These are phyloP conservation scores for Entomortierella chlamydospora DNA, from an alignment of 192 early-diverging fungal genomes.

Conservation along the genomic window DNA sequence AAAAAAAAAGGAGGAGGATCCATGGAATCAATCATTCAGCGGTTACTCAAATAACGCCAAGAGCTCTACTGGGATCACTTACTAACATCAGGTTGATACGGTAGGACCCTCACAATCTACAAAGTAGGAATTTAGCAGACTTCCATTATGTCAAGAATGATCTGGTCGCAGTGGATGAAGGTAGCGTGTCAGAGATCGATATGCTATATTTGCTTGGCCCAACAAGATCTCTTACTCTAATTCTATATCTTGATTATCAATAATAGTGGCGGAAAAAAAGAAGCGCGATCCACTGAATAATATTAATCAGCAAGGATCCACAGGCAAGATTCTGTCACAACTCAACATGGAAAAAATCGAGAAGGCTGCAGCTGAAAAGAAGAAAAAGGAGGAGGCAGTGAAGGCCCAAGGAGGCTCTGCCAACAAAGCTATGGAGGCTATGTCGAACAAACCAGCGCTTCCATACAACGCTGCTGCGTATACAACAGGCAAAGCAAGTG, in stretches of 20 bases:
- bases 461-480: conserved; percentile 87
- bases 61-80: too few relatives aligned
- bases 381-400: conserved; percentile 18
- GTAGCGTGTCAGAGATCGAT: conserved; percentile 1
- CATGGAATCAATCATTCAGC: too few relatives aligned
- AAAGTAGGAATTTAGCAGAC: conserved; percentile 71
- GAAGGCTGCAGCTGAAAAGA: conserved; percentile 42
- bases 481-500: conserved; percentile 80
- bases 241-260: background rate
- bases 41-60: too few relatives aligned
- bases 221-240: background rate
- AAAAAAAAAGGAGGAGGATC: background rate
- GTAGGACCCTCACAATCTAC: conserved; percentile 87
- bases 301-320: conserved; percentile 65
- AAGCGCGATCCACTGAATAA: conserved; percentile 66
- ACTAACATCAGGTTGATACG: too few relatives aligned
- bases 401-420: conserved; percentile 18
- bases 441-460: conserved; percentile 58
- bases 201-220: background rate
- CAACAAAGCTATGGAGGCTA: conserved; percentile 28
- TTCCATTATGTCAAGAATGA: conserved; percentile 84
- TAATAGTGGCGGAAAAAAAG: conserved; percentile 56
- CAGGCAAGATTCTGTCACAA: conserved; percentile 43
- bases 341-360: conserved; percentile 48
- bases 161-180: conserved; percentile 65